These are phyloP conservation scores for Malus sylvestris DNA, from an alignment of 306 rosid species.

Conservation along the genomic window DNA sequence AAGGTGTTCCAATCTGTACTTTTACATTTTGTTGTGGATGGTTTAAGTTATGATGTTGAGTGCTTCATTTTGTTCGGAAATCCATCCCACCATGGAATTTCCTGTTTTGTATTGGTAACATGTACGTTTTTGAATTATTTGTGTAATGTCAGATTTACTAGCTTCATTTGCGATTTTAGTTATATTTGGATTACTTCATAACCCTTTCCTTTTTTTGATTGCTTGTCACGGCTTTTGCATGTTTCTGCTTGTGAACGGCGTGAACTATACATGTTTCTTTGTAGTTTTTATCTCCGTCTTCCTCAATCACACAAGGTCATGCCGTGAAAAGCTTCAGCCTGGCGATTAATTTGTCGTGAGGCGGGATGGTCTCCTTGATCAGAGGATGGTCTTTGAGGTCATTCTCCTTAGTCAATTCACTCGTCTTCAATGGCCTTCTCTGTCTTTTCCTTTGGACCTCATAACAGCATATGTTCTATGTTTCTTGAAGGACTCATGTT, in stretches of 20 bases:
- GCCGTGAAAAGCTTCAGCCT: not conserved
- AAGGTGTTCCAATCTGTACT: not conserved
- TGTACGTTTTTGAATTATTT: not conserved
- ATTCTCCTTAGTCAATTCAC: slow-evolving; percentile 13
- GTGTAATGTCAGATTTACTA: not conserved
- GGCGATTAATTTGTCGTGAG: slow-evolving; percentile 32
- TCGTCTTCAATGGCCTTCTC: slow-evolving; percentile 19
- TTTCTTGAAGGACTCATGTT: too few relatives aligned
- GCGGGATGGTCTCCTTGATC: slow-evolving; percentile 34
- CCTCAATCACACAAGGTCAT: not conserved
- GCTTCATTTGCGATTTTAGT: not conserved
- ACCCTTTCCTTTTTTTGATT: not conserved
- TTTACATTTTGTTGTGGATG: not conserved
- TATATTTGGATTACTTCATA: not conserved
- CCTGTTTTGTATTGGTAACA: not conserved
- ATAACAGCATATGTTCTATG: not conserved
- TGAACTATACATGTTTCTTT: not conserved
- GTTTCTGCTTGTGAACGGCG: not conserved
- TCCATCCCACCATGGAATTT: not conserved
- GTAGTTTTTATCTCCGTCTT: not conserved
- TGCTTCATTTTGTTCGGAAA: not conserved
- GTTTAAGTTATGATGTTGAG: not conserved
- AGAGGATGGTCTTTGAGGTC: slow-evolving; percentile 31
- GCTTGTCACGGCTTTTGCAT: not conserved
- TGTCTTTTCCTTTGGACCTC: slow-evolving; percentile 22